Evolutionary conservation across 768 basidiomycete genomes (phyloP).

Genomic region (Phylloporus sp.): DNA sequence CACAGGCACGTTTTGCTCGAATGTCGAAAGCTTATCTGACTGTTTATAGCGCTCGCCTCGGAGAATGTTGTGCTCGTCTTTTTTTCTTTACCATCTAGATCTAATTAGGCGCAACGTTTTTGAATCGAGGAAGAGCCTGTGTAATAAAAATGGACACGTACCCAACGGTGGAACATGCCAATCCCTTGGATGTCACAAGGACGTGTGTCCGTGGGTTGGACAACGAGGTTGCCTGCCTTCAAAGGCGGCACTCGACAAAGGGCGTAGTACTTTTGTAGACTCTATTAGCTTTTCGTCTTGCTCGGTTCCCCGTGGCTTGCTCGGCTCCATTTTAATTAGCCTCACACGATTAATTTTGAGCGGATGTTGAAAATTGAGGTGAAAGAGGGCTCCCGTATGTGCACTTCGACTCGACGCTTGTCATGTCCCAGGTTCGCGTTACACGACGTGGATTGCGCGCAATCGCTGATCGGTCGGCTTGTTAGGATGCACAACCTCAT

Average conservation of each 20-base stretch:
- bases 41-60: not conserved
- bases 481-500: conserved; percentile 11
- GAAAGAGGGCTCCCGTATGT: conserved; percentile 2
- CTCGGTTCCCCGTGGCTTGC: conserved; percentile 2
- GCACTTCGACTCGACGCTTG: not conserved
- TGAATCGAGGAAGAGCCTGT: not conserved
- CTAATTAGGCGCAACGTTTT: not conserved
- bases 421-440: conserved; percentile 22
- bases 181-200: not conserved
- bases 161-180: not conserved
- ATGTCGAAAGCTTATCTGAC: not conserved
- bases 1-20: too few species aligned
- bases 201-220: not conserved
- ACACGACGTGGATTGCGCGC: not conserved
- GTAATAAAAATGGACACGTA: not conserved
- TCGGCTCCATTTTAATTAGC: conserved; percentile 8
- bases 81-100: not conserved
- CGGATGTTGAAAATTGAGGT: conserved; percentile 23
- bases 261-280: too few species aligned
- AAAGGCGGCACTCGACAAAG: too few species aligned
- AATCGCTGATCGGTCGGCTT: not conserved
- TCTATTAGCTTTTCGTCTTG: not conserved
- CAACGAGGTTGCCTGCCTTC: too few species aligned
- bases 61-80: not conserved
- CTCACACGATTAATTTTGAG: conserved; percentile 25